Evolutionary conservation across 768 basidiomycete genomes (phyloP), one percentile per base, ranked within the genome.

Genomic region (Astraeus odoratus): DNA sequence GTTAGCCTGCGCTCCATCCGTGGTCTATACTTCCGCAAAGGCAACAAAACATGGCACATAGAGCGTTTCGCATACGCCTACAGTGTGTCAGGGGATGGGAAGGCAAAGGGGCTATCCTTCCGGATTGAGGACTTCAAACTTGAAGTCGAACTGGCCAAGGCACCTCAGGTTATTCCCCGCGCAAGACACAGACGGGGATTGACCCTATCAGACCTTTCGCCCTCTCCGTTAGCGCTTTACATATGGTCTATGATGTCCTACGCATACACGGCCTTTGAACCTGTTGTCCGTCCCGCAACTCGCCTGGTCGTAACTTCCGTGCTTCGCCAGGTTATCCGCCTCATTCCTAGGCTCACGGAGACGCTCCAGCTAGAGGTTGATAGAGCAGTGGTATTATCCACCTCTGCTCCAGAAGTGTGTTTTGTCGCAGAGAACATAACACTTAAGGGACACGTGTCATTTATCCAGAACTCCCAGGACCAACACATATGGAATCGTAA

Each of bases 1-100:
- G 74, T 88, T 45, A 88, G 86, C 57, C 67, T 84, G 30, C 76
- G 83, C 43, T 90, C 86, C 16, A 78, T 90, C 48, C 81, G 85
- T 43, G 86, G 86, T 26, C 67, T 89, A 18, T 86, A 82, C 61
- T 73, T 86, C 49, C 73, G 77, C 37, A 69, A 67, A 24, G 80
- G 80, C 23, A 63, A 59, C 39, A 66, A 71, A 43, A 76, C 72
- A 22, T 76, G 76, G 66, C 74, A 71, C 24, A 70, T 83, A n/a
- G 84, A 88, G 47, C 80, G 86, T 43, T 75, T 90, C 37, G 75
- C 70, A 16, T 64, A 73, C 35, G 65, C 80, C 41, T 85, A 80
- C 61, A 71, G 74, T 45, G 67, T 75, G 9, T 71, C 68, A 9
- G 62, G 71, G 22, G 67, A 75, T 20, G 71, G 69, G 9, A 60